A percentile compares a stretch with the other conserved stretches of the same genome.
Evolutionary conservation across 2,329 filamentous ascomycete species (phyloP).

Genomic region (Trichoderma afroharzianum): DNA sequence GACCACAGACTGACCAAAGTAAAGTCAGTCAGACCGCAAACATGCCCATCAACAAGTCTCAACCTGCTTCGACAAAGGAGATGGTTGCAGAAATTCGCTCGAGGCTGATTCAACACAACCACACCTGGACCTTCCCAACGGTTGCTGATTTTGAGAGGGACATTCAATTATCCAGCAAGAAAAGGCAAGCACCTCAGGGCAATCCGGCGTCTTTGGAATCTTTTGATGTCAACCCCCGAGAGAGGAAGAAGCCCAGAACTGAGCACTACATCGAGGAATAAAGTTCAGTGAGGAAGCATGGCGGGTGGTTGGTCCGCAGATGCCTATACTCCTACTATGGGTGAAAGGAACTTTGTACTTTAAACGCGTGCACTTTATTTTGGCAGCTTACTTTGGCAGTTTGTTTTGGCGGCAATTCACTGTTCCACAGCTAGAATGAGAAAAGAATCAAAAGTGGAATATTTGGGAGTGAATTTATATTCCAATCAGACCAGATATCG

Average conservation of each 20-base stretch:
- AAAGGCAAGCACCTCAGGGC: not conserved
- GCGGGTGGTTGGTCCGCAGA: no score
- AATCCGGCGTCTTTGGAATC: not conserved
- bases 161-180: not conserved
- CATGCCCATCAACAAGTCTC: slow-evolving; percentile 5
- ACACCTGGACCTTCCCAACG: slow-evolving; percentile 23
- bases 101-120: slow-evolving; percentile 21
- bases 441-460: not conserved
- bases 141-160: slow-evolving; percentile 27
- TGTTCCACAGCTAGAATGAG: not conserved
- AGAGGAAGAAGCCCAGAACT: slow-evolving; percentile 14
- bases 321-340: not conserved
- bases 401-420: not conserved
- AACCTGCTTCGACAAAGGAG: slow-evolving; percentile 17
- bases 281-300: not conserved
- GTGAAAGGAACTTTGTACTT: not conserved
- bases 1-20: slow-evolving; percentile 20
- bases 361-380: not conserved
- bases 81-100: slow-evolving; percentile 30
- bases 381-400: not conserved
- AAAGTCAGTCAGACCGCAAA: slow-evolving; percentile 25
- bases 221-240: not conserved
- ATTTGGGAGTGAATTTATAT: slow-evolving; percentile 8
- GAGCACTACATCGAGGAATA: not conserved
- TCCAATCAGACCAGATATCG: slow-evolving; percentile 8